Evolutionary conservation across 2,329 filamentous ascomycete species (phyloP), one percentile per base, ranked within the genome.

Genomic region (Fusarium sp.): DNA sequence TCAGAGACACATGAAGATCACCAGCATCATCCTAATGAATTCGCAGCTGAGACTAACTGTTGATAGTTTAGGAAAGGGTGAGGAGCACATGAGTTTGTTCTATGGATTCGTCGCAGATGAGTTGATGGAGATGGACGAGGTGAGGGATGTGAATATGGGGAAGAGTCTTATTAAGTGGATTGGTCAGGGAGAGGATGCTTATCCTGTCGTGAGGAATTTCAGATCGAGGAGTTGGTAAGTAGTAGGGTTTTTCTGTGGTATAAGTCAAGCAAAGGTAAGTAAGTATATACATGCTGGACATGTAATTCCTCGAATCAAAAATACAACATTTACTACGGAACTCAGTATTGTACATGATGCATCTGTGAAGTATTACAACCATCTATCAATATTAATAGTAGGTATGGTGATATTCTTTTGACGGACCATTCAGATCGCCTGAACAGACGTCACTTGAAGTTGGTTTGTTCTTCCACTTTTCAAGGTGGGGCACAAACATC

Each of bases 381-480:
- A 8, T 18, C 20, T 10, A 8, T 27, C 25, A 20, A 14, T 3
- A 18, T 16, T 18, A 24, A 45, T 25, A 16, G 24, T 24, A 25
- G 24, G 9, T 25, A 46, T 46, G 24, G 22, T 14, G 27, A 29
- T 27, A 29, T 18, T 46, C n/a, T 44, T 11, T 24, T 15, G 22
- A n/a, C n/a, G 34, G 32, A 16, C n/a, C 30, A 50, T 53, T 59
- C 25, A 64, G 20, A 42, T 46, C 18, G 8, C 46, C 2, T 40
- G 32, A 24, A 16, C 32, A 51, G 44, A 59, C 60, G 59, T 65
- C 65, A 68, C 59, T 64, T 49, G 8, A 53, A 57, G 46, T 51
- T 63, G 25, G 46, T 18, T 63, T 54, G 49, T 15, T 20, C 65
- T 68, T 68, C 66, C 66, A 68, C 66, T 70, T 70, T 70, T 70